phyloP scores from a whole-genome alignment of 208 protist species.

The Wallacemonas sp. region DNA sequence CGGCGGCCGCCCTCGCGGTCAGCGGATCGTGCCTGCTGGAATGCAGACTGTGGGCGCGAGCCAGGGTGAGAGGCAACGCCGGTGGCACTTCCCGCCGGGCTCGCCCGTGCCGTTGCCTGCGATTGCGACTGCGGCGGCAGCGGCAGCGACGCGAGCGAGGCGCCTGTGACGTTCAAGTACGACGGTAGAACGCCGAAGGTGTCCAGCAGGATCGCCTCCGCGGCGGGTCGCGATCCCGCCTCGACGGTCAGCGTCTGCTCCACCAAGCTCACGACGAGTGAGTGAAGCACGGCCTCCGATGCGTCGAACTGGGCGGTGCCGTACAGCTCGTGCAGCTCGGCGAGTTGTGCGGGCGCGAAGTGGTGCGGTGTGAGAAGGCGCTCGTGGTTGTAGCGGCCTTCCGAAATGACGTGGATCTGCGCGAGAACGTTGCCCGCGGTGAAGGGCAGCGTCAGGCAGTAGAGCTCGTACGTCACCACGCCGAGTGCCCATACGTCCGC shows the following conservation, averaged over 20 bases:
- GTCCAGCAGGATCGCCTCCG: constrained; percentile 46
- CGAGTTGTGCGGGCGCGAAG: constrained; percentile 36
- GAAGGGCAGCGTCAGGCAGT: constrained; percentile 81
- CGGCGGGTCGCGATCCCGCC: constrained; percentile 45
- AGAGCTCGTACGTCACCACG: constrained; percentile 86
- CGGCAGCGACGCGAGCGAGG: neutral
- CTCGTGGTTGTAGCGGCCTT: constrained; percentile 66
- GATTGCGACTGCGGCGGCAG: no score
- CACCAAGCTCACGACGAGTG: constrained; percentile 60
- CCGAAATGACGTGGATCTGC: constrained; percentile 84
- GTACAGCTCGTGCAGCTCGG: constrained; percentile 34
- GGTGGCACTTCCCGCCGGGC: no score
- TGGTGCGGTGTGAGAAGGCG: constrained; percentile 38
- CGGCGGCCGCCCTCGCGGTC: no score
- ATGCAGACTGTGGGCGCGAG: neutral
- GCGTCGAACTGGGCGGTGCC: constrained; percentile 34
- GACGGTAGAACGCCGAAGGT: constrained; percentile 35
- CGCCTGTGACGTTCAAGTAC: constrained; percentile 2
- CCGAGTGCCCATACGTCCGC: constrained; percentile 88
- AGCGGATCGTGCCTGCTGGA: no score
- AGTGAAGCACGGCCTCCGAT: constrained; percentile 57
- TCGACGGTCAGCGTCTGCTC: constrained; percentile 60
- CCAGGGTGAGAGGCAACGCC: no score
- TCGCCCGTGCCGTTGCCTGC: no score
- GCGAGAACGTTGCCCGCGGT: constrained; percentile 74